Percentiles rank a stretch among this genome's conserved stretches.
These are phyloP conservation scores for Beta macrorhiza DNA, from an alignment of 179 eudicot species.

Conservation along the genomic window DNA sequence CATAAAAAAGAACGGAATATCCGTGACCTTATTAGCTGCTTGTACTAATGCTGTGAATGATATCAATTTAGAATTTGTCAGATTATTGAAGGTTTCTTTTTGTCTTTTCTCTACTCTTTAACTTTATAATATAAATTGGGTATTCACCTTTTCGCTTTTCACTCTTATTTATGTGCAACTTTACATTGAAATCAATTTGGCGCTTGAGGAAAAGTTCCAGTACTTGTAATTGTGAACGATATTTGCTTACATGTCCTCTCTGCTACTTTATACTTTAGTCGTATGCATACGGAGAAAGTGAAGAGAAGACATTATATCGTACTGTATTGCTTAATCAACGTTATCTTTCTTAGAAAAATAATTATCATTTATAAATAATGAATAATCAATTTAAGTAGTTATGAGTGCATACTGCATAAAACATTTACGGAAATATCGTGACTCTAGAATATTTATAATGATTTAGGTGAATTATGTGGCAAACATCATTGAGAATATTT, in stretches of 20 bases:
- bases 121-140: background rate
- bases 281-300: background rate
- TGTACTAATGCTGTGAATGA: too few relatives aligned
- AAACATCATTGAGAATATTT: constrained; percentile 28
- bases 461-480: constrained; percentile 18
- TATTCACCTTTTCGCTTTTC: background rate
- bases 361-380: too few relatives aligned
- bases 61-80: background rate
- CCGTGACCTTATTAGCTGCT: too few relatives aligned
- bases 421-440: background rate
- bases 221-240: background rate
- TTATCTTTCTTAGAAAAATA: too few relatives aligned
- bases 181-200: constrained; percentile 7
- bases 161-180: constrained; percentile 5
- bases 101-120: constrained; percentile 15
- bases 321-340: too few relatives aligned
- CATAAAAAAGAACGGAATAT: too few relatives aligned
- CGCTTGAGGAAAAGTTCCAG: background rate
- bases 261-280: background rate
- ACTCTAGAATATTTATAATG: constrained; percentile 2
- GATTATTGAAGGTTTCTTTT: background rate
- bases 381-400: too few relatives aligned
- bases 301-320: too few relatives aligned
- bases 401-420: background rate
- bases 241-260: background rate